Base-by-base conservation (phyloP, 2,329 filamentous ascomycete species). In the Colletotrichum kahawae region DNA sequence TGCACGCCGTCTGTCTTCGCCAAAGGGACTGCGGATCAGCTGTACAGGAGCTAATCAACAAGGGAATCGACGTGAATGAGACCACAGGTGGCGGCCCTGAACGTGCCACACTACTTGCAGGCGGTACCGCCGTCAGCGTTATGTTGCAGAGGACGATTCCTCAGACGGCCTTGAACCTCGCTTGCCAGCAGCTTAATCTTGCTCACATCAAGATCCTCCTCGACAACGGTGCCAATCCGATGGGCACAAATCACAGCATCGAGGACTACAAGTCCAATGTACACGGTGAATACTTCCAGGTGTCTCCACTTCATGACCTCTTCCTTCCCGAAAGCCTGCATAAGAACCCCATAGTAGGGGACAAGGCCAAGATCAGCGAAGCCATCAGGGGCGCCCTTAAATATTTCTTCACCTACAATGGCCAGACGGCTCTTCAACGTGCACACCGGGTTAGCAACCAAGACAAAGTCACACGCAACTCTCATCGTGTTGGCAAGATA, bases 1-100 rank as follows among this genome's bases (percentile, higher is more conserved):
- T 74, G 2, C 71, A 74, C 16, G 68, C 68, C 7, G 60, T 71
- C 10, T 71, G 71, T 54, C 67, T 71, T 6, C 67, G 67, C 36
- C 48, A 27, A 5, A 21, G n/a, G 27, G 14, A 71, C 36, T 74
- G 68, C 13, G 36, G 21, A n/a, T 31, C 34, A 8, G 60, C 67
- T 29, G 65, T 74, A 2, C 31, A 31, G 7, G 71, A 71, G 9
- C 67, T 74, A 9, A 51, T 74, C n/a, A n/a, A 16, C 7, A 34
- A 4, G n/a, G 62, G 67, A 24, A 9, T 66, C 13, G 31, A 65
- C 14, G 18, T 71, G 0, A 31, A 74, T 10, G 60, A 70, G 5
- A 33, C 38, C 68, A 71, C 71, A 6, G 38, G 31, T 7, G 60
- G 71, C 27, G 60, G 54, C 18, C 31, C 21, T 7, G 59, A 60